Evolutionary conservation across 2,329 filamentous ascomycete genomes (phyloP), one percentile per base, ranked within the genome.

Genomic region (Fusarium bactridioides): DNA sequence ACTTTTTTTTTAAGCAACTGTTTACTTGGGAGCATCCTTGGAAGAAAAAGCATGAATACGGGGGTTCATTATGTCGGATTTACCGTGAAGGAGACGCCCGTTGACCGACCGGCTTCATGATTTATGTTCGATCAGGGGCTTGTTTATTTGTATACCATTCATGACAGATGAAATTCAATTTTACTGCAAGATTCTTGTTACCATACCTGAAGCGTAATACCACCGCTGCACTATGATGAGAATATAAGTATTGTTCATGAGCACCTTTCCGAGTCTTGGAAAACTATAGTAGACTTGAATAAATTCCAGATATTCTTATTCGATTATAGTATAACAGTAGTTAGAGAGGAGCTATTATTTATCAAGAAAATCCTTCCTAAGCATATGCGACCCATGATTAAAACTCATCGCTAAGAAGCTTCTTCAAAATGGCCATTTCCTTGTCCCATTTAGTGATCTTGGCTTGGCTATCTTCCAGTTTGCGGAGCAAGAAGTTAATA

Each of bases 361-460:
- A 57, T 50, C 23, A 48, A 48, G 23, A 29, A 19, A 35, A 27
- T 19, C 53, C 47, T 41, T 44, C 35, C 59, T 18, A 40, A 48
- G 27, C 25, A 19, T 45, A 44, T 50, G 38, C 29, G 51, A 29
- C n/a, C 25, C 43, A 47, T 77, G 19, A 41, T 37, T 72, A 96
- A 80, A 48, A 78, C 62, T 83, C 80, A 62, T 82, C 78, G 35
- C 74, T 78, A 55, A 83, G 56, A 63, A 93, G 83, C 85, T 92
- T 93, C 85, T 95, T 95, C 83, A 97, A 81, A 44, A 70, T 83
- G 4, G 82, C 88, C 81, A 92, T 93, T 79, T 97, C 91, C 75
- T 81, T 85, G 82, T 98, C 95, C 79, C 91, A 93, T 59, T 83
- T 86, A 75, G 90, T 87, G 67, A 98, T 90, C 84, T 92, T 95